These are phyloP conservation scores for Acacia melanoxylon DNA, from an alignment of 306 rosid genomes.

Conservation along the genomic window DNA sequence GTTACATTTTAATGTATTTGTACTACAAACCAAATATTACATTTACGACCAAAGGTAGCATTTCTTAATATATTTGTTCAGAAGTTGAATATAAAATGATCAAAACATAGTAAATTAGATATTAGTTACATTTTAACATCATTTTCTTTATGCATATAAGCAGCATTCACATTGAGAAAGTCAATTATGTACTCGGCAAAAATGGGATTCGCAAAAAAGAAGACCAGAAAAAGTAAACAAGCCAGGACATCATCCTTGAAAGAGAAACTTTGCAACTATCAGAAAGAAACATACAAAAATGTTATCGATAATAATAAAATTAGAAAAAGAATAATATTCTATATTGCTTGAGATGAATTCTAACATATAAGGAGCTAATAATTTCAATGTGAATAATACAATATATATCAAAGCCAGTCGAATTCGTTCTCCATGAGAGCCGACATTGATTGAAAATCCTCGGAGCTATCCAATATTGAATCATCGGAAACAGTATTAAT, in stretches of 20 bases:
- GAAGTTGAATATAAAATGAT: too few relatives aligned
- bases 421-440: conserved; percentile 37
- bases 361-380: not conserved
- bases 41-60: too few relatives aligned
- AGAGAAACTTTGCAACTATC: not conserved
- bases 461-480: conserved; percentile 26
- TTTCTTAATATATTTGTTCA: too few relatives aligned
- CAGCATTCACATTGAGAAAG: not conserved
- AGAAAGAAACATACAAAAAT: not conserved
- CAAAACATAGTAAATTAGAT: not conserved
- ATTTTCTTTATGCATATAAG: too few relatives aligned
- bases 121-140: not conserved
- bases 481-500: conserved; percentile 24
- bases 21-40: too few relatives aligned
- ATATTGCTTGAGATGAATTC: not conserved
- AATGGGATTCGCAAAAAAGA: not conserved
- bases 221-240: not conserved
- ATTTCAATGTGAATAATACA: not conserved
- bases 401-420: conserved; percentile 38
- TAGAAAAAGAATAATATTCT: not conserved
- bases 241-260: not conserved
- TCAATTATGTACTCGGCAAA: not conserved
- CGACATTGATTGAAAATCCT: conserved; percentile 32
- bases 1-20: too few relatives aligned
- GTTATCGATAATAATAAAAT: not conserved